These are phyloP conservation scores for Albatrellus ellisii DNA, from an alignment of 768 basidiomycete species.

Conservation along the genomic window DNA sequence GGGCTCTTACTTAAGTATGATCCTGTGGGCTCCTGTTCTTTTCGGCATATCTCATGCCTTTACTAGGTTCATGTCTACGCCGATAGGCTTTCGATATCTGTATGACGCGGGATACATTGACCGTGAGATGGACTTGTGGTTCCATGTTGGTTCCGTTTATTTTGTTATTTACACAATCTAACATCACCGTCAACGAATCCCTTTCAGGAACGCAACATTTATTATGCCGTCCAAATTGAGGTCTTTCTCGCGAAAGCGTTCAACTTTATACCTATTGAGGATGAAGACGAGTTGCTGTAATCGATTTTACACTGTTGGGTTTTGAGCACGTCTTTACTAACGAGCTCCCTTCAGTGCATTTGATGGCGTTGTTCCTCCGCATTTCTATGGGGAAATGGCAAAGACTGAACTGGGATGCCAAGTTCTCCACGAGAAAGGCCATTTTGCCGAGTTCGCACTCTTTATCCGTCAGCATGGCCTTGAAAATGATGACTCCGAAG, in stretches of 20 bases:
- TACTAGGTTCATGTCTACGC: slow-evolving; percentile 83
- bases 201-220: slow-evolving; percentile 76
- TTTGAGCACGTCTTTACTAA: neutral
- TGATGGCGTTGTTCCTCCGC: slow-evolving; percentile 81
- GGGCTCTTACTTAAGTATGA: slow-evolving; percentile 74
- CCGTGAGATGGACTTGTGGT: slow-evolving; percentile 93
- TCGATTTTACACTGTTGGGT: slow-evolving; percentile 12
- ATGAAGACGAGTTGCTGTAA: slow-evolving; percentile 58
- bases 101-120: slow-evolving; percentile 89
- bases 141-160: slow-evolving; percentile 47
- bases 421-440: slow-evolving; percentile 79
- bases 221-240: slow-evolving; percentile 90
- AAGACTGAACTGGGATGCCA: slow-evolving; percentile 94
- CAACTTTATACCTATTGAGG: slow-evolving; percentile 31
- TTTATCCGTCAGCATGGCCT: slow-evolving; percentile 81
- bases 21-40: slow-evolving; percentile 3
- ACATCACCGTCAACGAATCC: no score
- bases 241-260: slow-evolving; percentile 80
- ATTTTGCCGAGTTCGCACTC: slow-evolving; percentile 83
- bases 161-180: slow-evolving; percentile 1
- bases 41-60: neutral
- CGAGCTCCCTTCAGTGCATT: slow-evolving; percentile 39
- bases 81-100: slow-evolving; percentile 85
- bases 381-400: slow-evolving; percentile 97
- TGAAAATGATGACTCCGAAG: slow-evolving; percentile 70